A percentile compares a stretch with the other conserved stretches of the same genome.
phyloP scores from a whole-genome alignment of 1,284 basidiomycete genomes.

The Ustilago shanxiensis region DNA sequence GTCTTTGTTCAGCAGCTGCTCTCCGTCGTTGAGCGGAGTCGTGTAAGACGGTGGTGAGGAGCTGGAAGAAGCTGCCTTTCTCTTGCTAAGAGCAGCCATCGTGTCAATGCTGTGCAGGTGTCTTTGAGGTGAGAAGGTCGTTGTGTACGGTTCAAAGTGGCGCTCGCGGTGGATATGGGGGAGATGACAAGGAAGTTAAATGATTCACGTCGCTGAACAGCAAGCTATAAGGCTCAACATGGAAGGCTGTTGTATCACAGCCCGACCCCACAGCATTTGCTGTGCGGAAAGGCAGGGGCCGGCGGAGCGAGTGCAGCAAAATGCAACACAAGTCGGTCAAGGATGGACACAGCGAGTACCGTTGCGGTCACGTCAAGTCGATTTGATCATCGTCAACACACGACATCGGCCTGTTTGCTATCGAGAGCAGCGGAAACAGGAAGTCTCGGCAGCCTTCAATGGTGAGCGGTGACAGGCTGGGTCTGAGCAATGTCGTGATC shows the following conservation, averaged over 20 bases:
- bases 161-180: background rate
- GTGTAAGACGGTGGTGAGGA: background rate
- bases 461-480: background rate
- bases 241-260: background rate
- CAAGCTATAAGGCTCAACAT: slow-evolving; percentile 10
- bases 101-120: background rate
- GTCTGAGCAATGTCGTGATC: slow-evolving; percentile 15
- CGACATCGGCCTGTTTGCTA: slow-evolving; percentile 33
- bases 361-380: slow-evolving; percentile 22
- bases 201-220: slow-evolving; percentile 9
- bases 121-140: background rate
- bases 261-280: slow-evolving; percentile 11
- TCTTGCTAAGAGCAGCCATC: slow-evolving; percentile 17
- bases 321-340: background rate
- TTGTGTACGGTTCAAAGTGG: background rate
- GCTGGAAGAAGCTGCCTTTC: slow-evolving; percentile 15
- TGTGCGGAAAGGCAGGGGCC: background rate
- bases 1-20: slow-evolving; percentile 44
- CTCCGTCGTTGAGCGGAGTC: slow-evolving; percentile 4
- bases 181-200: background rate
- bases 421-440: background rate
- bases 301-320: slow-evolving; percentile 5
- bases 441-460: background rate
- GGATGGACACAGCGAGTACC: slow-evolving; percentile 20
- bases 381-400: slow-evolving; percentile 18